Evolutionary conservation across 2,329 filamentous ascomycete species (phyloP).

Genomic region (Dothiorella sarmentorum): DNA sequence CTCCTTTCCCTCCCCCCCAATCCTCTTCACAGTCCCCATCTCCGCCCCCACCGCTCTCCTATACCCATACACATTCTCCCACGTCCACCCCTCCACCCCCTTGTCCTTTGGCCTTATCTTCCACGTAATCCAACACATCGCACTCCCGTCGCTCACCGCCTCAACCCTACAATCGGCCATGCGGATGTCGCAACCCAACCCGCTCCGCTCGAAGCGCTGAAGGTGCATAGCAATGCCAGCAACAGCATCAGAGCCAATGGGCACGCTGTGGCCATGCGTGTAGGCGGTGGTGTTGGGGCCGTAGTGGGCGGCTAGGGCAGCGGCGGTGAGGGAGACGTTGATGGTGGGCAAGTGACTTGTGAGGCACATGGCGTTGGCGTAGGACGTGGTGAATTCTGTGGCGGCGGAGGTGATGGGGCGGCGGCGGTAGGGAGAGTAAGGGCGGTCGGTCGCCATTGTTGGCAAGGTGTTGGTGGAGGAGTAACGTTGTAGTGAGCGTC

Average conservation of each 20-base stretch:
- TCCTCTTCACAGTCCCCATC: neutral
- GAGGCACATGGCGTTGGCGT: neutral
- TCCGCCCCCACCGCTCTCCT: neutral
- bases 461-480: neutral
- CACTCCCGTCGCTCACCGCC: neutral
- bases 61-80: conserved; percentile 5
- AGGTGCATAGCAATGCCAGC: neutral
- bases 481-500: neutral
- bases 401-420: neutral
- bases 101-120: neutral
- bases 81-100: neutral
- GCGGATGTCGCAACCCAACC: neutral
- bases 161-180: neutral
- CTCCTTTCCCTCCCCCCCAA: neutral
- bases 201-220: neutral
- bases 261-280: neutral
- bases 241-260: neutral
- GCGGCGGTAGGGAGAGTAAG: neutral
- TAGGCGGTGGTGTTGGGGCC: neutral
- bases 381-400: neutral
- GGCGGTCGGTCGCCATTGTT: neutral
- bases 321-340: neutral
- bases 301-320: neutral
- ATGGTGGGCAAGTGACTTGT: neutral
- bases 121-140: conserved; percentile 2